Base-by-base conservation (phyloP, 345 rosid genomes). In the Brassica rapa region DNA sequence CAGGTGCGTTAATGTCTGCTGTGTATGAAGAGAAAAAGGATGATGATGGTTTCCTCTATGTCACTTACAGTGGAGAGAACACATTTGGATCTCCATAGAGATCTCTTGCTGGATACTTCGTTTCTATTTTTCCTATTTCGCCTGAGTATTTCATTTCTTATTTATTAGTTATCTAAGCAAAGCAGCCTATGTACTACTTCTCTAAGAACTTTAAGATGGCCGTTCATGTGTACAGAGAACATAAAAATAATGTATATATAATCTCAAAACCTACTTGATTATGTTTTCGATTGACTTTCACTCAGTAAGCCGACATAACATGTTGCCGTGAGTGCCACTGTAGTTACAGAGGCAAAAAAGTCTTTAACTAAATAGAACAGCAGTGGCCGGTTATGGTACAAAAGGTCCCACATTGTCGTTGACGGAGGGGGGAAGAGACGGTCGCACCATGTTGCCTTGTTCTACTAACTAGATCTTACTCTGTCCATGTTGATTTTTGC, bases 1-100 rank as follows among this genome's bases (percentile, higher is more conserved):
- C 85, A 93, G 96, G 94, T 43, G 90, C 96, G 9, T 73, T 91
- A 0, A 86, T 89, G 94, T 91, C 94, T 23, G 75, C 93, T 27
- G 88, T 91, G 32, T 93, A 93, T n/a, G 93, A 89, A 59, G 96
- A 93, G 72, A 89, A 93, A 81, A 89, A 91, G 80, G 98, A 93
- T 62, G 94, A 84, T 46, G 98, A 93, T 66, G 98, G 96, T 19
- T 93, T 93, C 81, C 89, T 93, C 75, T 91, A 93, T 27, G 91
- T 91, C 27, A 86, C 94, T 21, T 93, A 93, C 88, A 91, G 96
- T 11, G 96, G 98, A 7, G 96, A 91, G 79, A 93, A 93, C 84
- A 88, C 94, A 55, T 93, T 91, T 72, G 73, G 65, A 49, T 79
- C 78, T 73, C 37, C 75, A 14, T 80, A 80, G 49, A 67, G 51